Evolutionary conservation across 148 eudicot species (phyloP).

Genomic region (Polygonum aviculare): DNA sequence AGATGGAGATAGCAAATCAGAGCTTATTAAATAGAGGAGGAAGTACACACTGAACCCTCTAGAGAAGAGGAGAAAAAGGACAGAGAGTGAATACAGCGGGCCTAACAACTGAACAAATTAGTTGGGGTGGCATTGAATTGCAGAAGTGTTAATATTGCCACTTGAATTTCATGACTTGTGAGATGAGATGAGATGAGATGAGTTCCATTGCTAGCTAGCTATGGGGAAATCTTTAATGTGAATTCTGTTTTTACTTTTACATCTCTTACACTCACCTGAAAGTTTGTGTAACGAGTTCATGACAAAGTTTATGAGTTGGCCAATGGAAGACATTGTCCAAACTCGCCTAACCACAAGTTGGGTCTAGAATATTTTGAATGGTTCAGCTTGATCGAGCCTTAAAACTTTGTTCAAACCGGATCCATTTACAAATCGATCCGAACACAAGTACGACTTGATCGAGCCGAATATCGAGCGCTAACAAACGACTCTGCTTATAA

Average conservation of each 20-base stretch:
- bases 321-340: background rate
- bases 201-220: background rate
- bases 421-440: too few species aligned
- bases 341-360: background rate
- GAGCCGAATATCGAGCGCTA: too few species aligned
- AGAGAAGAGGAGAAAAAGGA: background rate
- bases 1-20: background rate
- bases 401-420: too few species aligned
- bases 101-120: background rate
- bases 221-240: background rate
- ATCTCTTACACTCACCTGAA: background rate
- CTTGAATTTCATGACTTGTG: constrained; percentile 1
- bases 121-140: constrained; percentile 8
- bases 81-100: constrained; percentile 7
- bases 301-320: background rate
- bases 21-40: background rate
- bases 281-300: background rate
- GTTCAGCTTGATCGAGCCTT: too few species aligned
- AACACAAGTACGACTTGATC: too few species aligned
- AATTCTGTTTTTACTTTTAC: background rate
- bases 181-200: background rate
- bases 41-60: background rate
- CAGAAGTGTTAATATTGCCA: background rate
- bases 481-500: too few species aligned
- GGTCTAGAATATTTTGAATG: background rate